Percentiles rank a stretch among this genome's conserved stretches.
These are phyloP conservation scores for Jacaranda copaia DNA, from an alignment of 257 asterid species.

Conservation along the genomic window DNA sequence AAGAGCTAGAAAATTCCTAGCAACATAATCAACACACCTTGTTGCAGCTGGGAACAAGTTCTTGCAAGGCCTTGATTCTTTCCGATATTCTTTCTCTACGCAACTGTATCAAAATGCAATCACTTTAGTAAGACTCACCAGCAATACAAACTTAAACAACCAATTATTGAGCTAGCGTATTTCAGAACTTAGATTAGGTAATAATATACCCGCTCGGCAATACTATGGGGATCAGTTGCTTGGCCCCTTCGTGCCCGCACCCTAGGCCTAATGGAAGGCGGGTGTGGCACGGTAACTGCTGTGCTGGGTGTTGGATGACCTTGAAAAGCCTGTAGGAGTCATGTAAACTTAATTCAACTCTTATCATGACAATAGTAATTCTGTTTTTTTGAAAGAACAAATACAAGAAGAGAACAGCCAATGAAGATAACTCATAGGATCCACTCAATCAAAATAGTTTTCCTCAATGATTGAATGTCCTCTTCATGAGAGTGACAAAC, in stretches of 20 bases:
- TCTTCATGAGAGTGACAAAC: neutral
- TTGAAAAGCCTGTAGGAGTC: conserved; percentile 55
- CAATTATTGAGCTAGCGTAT: neutral
- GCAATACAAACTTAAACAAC: neutral
- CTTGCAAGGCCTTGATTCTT: conserved; percentile 76
- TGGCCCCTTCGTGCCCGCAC: conserved; percentile 76
- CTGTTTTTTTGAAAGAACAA: neutral
- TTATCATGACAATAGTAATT: neutral
- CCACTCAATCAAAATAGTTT: conserved; percentile 11
- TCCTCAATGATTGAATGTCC: neutral
- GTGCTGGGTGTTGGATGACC: conserved; percentile 66
- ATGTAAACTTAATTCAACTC: neutral
- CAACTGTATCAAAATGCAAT: conserved; percentile 47
- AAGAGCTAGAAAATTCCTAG: neutral
- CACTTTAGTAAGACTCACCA: conserved; percentile 13
- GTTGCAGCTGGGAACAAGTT: conserved; percentile 80
- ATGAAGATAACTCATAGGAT: neutral
- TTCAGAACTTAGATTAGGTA: neutral
- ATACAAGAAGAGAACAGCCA: neutral
- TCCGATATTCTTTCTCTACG: conserved; percentile 77
- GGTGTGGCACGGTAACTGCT: conserved; percentile 60
- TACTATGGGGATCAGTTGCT: conserved; percentile 79
- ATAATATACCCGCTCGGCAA: conserved; percentile 65
- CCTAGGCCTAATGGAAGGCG: conserved; percentile 68
- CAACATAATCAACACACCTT: conserved; percentile 50